A percentile compares a stretch with the other conserved stretches of the same genome.
Conservation (phyloP, 495 filamentous ascomycete species). For the Stereocaulon alpinum region DNA sequence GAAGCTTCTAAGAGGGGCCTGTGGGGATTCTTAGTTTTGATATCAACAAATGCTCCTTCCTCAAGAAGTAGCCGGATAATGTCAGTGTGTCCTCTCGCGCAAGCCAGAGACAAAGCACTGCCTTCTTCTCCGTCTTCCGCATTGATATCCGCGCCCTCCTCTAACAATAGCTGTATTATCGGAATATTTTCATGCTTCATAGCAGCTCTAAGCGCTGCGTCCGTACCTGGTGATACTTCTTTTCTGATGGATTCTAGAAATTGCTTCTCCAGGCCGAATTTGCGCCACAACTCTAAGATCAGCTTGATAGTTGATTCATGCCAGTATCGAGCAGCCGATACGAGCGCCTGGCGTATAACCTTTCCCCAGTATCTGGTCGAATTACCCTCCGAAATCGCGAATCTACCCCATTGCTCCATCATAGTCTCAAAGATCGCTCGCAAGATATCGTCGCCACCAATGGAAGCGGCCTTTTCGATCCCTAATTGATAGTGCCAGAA, state of each 20-base stretch:
- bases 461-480: neutral
- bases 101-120: conserved; percentile 16
- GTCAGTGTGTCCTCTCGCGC: conserved; percentile 1
- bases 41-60: conserved; percentile 2
- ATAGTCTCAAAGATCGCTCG: neutral
- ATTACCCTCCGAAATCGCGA: neutral
- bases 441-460: neutral
- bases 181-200: conserved; percentile 19
- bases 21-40: too few species aligned
- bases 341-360: neutral
- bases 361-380: neutral
- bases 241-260: neutral
- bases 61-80: neutral
- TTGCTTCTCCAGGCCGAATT: neutral
- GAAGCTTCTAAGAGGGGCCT: too few species aligned
- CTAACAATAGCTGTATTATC: conserved; percentile 20
- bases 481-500: neutral
- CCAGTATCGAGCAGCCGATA: neutral
- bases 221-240: neutral
- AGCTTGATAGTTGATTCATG: neutral
- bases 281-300: neutral
- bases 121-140: neutral
- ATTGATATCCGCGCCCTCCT: conserved; percentile 16
- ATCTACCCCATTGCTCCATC: neutral
- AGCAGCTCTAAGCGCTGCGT: conserved; percentile 21